These are phyloP conservation scores for Didymosphaeria variabile DNA, from an alignment of 2,329 filamentous ascomycete genomes.

Conservation along the genomic window DNA sequence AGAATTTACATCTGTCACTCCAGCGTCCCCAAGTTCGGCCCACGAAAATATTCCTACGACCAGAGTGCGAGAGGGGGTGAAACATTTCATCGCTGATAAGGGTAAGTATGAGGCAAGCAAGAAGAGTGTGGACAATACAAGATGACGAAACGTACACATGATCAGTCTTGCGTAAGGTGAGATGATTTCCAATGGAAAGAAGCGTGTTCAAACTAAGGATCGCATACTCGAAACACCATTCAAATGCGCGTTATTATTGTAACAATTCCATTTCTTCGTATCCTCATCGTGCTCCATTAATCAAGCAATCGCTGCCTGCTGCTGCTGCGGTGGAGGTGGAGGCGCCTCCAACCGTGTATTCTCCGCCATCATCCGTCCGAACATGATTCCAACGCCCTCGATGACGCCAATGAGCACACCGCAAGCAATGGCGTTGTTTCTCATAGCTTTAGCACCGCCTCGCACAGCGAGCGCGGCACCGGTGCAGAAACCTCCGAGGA, in stretches of 20 bases:
- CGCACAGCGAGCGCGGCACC: slow-evolving; percentile 83
- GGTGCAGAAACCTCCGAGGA: slow-evolving; percentile 95
- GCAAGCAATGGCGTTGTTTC: slow-evolving; percentile 94
- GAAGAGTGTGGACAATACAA: too few species aligned
- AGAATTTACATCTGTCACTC: too few species aligned
- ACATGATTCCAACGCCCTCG: slow-evolving; percentile 92
- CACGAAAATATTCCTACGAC: too few species aligned
- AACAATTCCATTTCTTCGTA: neutral
- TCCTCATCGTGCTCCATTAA: neutral
- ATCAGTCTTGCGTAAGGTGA: too few species aligned
- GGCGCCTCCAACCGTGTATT: slow-evolving; percentile 77
- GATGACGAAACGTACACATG: too few species aligned
- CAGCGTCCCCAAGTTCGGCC: too few species aligned
- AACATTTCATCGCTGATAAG: too few species aligned
- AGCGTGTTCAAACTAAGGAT: neutral
- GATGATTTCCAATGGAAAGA: neutral
- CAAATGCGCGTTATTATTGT: neutral
- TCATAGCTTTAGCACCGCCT: slow-evolving; percentile 86
- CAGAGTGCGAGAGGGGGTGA: too few species aligned
- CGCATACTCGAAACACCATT: slow-evolving; percentile 1
- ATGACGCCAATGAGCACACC: slow-evolving; percentile 92
- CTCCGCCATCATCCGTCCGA: slow-evolving; percentile 90
- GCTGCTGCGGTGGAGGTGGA: slow-evolving; percentile 49
- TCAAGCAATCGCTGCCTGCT: slow-evolving; percentile 21
- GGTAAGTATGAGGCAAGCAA: too few species aligned